phyloP scores from a whole-genome alignment of 2,329 filamentous ascomycete species.

The Microcyclosporella mali region DNA sequence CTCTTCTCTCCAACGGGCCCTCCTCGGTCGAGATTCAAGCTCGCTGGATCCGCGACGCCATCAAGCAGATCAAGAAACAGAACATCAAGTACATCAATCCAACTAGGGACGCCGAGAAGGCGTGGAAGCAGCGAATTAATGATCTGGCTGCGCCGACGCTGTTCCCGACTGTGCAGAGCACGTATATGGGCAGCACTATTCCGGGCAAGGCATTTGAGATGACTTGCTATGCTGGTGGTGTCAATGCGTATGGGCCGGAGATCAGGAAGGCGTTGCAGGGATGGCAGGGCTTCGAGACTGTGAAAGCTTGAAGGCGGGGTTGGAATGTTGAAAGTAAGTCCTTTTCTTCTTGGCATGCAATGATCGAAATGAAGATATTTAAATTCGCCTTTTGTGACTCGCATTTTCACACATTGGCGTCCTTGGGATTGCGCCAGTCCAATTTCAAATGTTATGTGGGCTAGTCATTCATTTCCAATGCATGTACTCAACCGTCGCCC shows the following conservation, averaged over 20 bases:
- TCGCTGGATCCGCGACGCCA: conserved; percentile 33
- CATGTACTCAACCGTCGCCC: too few species aligned
- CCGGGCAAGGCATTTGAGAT: conserved; percentile 25
- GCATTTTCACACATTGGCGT: too few species aligned
- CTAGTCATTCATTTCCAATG: too few species aligned
- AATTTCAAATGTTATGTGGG: too few species aligned
- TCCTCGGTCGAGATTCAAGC: conserved; percentile 39
- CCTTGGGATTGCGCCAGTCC: too few species aligned
- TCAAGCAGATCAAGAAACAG: conserved; percentile 22
- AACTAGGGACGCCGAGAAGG: conserved; percentile 23
- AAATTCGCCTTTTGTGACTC: too few species aligned
- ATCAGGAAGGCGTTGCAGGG: conserved; percentile 19
- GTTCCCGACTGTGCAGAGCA: conserved; percentile 24
- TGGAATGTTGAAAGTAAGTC: too few species aligned
- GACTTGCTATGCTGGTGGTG: conserved; percentile 27
- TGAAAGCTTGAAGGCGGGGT: conserved; percentile 16
- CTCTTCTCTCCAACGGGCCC: conserved; percentile 40
- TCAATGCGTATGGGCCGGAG: conserved; percentile 23
- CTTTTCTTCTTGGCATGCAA: too few species aligned
- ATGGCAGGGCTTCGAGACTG: conserved; percentile 24
- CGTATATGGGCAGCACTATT: conserved; percentile 26
- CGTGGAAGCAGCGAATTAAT: conserved; percentile 27
- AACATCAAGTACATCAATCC: conserved; percentile 25
- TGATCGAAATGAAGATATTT: too few species aligned
- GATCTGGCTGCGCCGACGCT: conserved; percentile 23